Evolutionary conservation across 2,329 filamentous ascomycete genomes (phyloP).

Genomic region (Botrytis paeoniae): DNA sequence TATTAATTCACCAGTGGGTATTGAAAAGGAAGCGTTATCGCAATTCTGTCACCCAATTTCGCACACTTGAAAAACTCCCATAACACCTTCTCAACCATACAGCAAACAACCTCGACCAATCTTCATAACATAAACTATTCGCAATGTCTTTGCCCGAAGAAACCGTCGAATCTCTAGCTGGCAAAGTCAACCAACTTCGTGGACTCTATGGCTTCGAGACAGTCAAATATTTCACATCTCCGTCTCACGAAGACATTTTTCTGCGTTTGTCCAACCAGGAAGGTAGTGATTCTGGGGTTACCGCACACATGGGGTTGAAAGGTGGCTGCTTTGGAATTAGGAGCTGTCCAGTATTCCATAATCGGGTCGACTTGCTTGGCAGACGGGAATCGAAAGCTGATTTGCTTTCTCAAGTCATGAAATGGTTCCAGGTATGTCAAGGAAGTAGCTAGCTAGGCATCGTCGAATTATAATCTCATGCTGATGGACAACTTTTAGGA

Average conservation of each 20-base stretch:
- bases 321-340: neutral
- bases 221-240: neutral
- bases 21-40: neutral
- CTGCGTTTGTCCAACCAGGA: neutral
- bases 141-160: neutral
- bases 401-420: neutral
- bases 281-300: neutral
- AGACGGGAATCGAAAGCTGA: neutral
- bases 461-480: neutral
- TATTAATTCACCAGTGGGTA: neutral
- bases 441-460: fast-evolving
- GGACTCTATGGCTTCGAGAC: neutral
- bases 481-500: neutral
- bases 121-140: neutral
- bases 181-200: neutral
- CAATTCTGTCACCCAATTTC: neutral
- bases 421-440: neutral
- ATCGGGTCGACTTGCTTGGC: neutral
- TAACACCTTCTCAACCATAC: neutral
- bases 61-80: neutral
- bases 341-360: neutral
- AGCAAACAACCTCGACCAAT: too few species aligned
- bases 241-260: too few species aligned
- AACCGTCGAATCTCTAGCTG: neutral
- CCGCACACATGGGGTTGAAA: neutral